These are phyloP conservation scores for Termitomyces sp. DNA, from an alignment of 1,284 basidiomycete species.

Conservation along the genomic window DNA sequence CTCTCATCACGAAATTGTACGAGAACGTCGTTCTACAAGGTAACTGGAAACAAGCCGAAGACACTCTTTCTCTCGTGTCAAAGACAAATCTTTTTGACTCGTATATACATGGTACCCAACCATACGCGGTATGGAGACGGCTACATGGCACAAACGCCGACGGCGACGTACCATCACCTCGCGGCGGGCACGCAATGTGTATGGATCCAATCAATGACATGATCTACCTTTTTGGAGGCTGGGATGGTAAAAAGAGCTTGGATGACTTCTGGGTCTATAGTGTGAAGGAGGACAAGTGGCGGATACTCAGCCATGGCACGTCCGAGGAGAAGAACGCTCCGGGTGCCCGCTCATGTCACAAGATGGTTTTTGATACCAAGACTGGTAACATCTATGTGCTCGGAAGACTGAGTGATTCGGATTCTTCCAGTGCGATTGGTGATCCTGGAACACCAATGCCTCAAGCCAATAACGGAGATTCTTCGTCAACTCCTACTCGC, in stretches of 20 bases:
- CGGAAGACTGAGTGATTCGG: constrained; percentile 52
- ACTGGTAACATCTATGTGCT: constrained; percentile 71
- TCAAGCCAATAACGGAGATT: constrained; percentile 7
- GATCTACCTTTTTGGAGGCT: constrained; percentile 79
- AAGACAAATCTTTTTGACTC: constrained; percentile 52
- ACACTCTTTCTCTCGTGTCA: constrained; percentile 45
- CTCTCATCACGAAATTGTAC: constrained; percentile 64
- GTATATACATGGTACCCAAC: constrained; percentile 52
- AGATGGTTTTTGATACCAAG: constrained; percentile 73
- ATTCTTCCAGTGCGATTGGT: constrained; percentile 21
- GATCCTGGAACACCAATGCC: constrained; percentile 4
- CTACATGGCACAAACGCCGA: constrained; percentile 53
- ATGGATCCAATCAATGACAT: constrained; percentile 60
- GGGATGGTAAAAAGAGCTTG: constrained; percentile 68
- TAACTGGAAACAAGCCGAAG: constrained; percentile 57
- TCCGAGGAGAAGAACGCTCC: constrained; percentile 60
- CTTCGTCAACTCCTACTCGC: constrained; percentile 14
- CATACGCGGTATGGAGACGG: constrained; percentile 53
- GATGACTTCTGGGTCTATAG: constrained; percentile 81
- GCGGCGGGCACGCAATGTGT: constrained; percentile 82
- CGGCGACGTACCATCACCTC: constrained; percentile 55
- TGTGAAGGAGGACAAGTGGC: constrained; percentile 61
- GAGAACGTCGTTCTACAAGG: constrained; percentile 63
- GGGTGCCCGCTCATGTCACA: constrained; percentile 72
- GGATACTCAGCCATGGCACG: constrained; percentile 52